phyloP scores from a whole-genome alignment of 257 asterid genomes.

The Petunia axillaris region DNA sequence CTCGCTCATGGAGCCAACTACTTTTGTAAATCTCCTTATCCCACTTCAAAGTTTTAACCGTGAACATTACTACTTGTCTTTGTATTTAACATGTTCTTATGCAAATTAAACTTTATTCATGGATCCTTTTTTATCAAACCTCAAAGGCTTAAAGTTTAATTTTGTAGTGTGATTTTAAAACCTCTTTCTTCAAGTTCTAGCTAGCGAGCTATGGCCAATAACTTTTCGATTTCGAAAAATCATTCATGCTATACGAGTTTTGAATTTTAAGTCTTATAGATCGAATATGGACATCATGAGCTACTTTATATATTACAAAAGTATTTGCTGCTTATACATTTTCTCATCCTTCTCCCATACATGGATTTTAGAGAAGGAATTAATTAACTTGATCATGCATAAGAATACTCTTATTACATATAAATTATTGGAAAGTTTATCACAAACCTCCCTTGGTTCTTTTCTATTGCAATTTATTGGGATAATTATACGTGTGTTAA shows the following conservation, averaged over 20 bases:
- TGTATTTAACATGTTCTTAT: neutral
- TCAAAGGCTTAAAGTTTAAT: neutral
- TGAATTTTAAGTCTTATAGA: neutral
- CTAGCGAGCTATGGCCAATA: neutral
- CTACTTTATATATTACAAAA: neutral
- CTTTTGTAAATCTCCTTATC: constrained; percentile 36
- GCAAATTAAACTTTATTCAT: neutral
- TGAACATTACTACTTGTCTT: neutral
- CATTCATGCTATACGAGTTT: neutral
- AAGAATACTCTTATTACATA: neutral
- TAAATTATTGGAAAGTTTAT: neutral
- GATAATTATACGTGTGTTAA: neutral
- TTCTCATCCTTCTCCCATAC: neutral
- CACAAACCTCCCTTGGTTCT: neutral
- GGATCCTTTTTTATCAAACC: neutral
- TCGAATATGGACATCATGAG: neutral
- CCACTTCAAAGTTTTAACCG: neutral
- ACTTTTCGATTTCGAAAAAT: neutral
- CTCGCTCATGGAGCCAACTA: constrained; percentile 26
- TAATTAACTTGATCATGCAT: neutral
- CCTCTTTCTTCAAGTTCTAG: neutral
- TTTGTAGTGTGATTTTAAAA: neutral
- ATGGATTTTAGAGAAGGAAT: neutral
- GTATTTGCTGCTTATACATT: neutral
- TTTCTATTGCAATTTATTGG: neutral